Evolutionary conservation across 2,329 filamentous ascomycete species (phyloP).

Genomic region (Fusarium tuaranense): DNA sequence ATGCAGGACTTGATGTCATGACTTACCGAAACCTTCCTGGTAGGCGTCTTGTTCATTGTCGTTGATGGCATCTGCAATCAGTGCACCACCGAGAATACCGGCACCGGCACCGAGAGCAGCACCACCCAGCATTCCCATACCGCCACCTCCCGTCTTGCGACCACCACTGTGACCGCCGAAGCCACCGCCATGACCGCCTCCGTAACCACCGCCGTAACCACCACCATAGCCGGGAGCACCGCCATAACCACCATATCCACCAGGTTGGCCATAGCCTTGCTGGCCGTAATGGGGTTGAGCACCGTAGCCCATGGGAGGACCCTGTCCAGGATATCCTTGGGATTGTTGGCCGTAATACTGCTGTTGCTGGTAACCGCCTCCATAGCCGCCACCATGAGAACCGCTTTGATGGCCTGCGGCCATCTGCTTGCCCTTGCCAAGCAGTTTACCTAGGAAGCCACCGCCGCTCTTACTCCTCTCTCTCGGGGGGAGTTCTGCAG

Average conservation of each 20-base stretch:
- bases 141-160: constrained; percentile 56
- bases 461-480: constrained; percentile 53
- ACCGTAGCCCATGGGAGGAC: constrained; percentile 44
- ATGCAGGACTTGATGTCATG: neutral
- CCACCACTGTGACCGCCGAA: constrained; percentile 19
- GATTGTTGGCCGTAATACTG: constrained; percentile 42
- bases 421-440: constrained; percentile 59
- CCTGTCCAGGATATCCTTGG: constrained; percentile 42
- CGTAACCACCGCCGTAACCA: neutral
- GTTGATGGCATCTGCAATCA: constrained; percentile 77
- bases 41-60: constrained; percentile 71
- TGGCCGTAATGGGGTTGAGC: constrained; percentile 42
- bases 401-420: constrained; percentile 46
- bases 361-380: constrained; percentile 48
- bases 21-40: constrained; percentile 57
- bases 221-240: constrained; percentile 44
- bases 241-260: constrained; percentile 43
- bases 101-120: constrained; percentile 84
- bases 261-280: constrained; percentile 29
- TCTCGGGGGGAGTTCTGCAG: constrained; percentile 58
- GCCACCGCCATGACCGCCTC: constrained; percentile 49
- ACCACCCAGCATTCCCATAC: constrained; percentile 77
- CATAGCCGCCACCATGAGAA: constrained; percentile 30
- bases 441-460: constrained; percentile 65
- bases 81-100: constrained; percentile 81